Evolutionary conservation across 805 yeast species (phyloP).

Genomic region (Candida piceae): DNA sequence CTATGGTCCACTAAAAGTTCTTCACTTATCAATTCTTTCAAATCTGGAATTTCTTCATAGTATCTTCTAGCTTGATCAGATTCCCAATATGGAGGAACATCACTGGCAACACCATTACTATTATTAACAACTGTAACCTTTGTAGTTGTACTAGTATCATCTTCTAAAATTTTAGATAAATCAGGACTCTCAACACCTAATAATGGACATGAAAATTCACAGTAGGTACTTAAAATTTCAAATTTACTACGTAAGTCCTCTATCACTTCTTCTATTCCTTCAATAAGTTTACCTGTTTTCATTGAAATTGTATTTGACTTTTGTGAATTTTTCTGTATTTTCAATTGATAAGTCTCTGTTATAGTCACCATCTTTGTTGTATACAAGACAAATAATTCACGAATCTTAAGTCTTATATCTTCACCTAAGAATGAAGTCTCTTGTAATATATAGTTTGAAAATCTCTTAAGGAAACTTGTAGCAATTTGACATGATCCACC

Average conservation of each 20-base stretch:
- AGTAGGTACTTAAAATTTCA: slow-evolving; percentile 40
- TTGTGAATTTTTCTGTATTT: slow-evolving; percentile 31
- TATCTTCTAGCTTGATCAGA: slow-evolving; percentile 60
- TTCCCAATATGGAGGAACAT: slow-evolving; percentile 46
- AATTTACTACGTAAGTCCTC: slow-evolving; percentile 27
- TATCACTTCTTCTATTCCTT: slow-evolving; percentile 20
- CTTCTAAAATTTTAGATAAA: slow-evolving; percentile 25
- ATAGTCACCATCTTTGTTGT: slow-evolving; percentile 37
- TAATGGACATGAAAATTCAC: slow-evolving; percentile 39
- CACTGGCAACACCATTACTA: slow-evolving; percentile 3
- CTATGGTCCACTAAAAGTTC: slow-evolving; percentile 13
- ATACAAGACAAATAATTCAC: slow-evolving; percentile 37
- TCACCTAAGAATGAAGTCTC: slow-evolving; percentile 26
- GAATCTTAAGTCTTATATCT: slow-evolving; percentile 25
- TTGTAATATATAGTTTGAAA: slow-evolving; percentile 31
- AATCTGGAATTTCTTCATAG: slow-evolving; percentile 50
- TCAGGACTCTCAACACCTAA: slow-evolving; percentile 36
- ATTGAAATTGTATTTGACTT: slow-evolving; percentile 52
- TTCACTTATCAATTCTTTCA: slow-evolving; percentile 32
- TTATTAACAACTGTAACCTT: slow-evolving; percentile 25
- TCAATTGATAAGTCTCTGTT: slow-evolving; percentile 32
- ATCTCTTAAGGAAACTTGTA: slow-evolving; percentile 45
- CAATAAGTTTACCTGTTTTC: slow-evolving; percentile 58
- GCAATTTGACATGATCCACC: slow-evolving; percentile 34
- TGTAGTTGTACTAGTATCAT: slow-evolving; percentile 18